Conservation (phyloP, 176 grass and related monocot genomes). For the Phoenix roebelenii region DNA sequence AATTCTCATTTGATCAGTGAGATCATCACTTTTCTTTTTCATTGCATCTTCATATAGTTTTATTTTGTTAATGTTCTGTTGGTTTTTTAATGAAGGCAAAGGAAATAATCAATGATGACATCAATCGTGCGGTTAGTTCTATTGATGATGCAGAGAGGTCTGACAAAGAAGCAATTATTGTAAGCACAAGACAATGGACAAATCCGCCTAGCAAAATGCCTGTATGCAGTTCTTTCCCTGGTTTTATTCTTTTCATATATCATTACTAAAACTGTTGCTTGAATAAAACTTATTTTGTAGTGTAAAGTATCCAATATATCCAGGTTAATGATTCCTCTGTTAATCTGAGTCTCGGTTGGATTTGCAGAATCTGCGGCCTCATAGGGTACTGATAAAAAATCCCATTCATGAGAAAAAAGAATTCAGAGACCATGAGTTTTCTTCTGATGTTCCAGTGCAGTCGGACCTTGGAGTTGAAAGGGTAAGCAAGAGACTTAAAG, state of each 20-base stretch:
- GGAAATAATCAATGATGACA: slow-evolving; percentile 31
- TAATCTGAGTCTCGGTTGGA: slow-evolving; percentile 13
- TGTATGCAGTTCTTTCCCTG: slow-evolving; percentile 32
- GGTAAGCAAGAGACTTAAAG: slow-evolving; percentile 35
- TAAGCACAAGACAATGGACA: slow-evolving; percentile 28
- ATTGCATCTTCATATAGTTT: background rate
- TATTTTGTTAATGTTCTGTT: slow-evolving; percentile 13
- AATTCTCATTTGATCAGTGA: no score
- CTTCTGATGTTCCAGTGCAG: slow-evolving; percentile 35
- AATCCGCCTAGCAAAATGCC: slow-evolving; percentile 33
- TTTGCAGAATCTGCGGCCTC: slow-evolving; percentile 30
- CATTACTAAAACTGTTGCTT: no score
- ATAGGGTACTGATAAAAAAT: slow-evolving; percentile 32
- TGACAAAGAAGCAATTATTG: slow-evolving; percentile 29
- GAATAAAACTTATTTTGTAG: no score
- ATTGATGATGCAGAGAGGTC: slow-evolving; percentile 30
- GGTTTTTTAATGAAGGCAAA: slow-evolving; percentile 36
- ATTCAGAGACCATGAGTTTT: slow-evolving; percentile 39
- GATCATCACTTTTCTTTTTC: no score
- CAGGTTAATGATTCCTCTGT: no score
- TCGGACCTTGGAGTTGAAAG: slow-evolving; percentile 30
- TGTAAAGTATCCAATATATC: no score
- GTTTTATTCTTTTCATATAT: slow-evolving; percentile 1
- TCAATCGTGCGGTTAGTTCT: slow-evolving; percentile 25
- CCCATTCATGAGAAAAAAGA: slow-evolving; percentile 43